A percentile compares a stretch with the other conserved stretches of the same genome.
Conservation (phyloP, 2,329 filamentous ascomycete species). For the Trichoderma lentiforme region DNA sequence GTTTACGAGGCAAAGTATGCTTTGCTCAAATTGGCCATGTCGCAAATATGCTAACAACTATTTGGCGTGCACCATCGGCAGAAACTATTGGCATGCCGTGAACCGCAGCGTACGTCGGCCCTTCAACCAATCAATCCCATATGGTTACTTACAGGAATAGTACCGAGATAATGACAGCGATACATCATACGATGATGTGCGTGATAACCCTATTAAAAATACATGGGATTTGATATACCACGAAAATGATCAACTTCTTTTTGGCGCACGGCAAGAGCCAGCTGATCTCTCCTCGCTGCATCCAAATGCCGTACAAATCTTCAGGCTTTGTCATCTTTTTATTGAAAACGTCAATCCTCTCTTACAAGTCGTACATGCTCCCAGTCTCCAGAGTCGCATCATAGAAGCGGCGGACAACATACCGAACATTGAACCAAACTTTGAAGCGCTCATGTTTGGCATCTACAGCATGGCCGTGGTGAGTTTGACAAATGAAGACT, state of each 20-base stretch:
- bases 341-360: conserved; percentile 57
- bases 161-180: neutral
- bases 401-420: conserved; percentile 47
- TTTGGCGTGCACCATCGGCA: neutral
- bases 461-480: neutral
- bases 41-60: neutral
- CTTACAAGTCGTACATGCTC: conserved; percentile 56
- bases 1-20: neutral
- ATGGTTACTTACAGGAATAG: neutral
- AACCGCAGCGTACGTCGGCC: neutral
- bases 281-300: neutral
- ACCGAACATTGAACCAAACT: conserved; percentile 27
- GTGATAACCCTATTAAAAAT: neutral
- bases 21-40: neutral
- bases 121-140: neutral
- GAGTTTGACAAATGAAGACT: neutral
- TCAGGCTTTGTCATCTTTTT: conserved; percentile 56
- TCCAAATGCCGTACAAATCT: conserved; percentile 20
- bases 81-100: neutral
- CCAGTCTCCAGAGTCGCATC: conserved; percentile 50
- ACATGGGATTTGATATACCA: neutral
- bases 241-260: neutral
- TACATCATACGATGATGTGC: neutral
- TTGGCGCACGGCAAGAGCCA: neutral
- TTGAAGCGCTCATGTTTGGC: neutral